These are phyloP conservation scores for Anthoceros angustus DNA, from an alignment of 225 moss, liverwort and hornwort genomes.

Conservation along the genomic window DNA sequence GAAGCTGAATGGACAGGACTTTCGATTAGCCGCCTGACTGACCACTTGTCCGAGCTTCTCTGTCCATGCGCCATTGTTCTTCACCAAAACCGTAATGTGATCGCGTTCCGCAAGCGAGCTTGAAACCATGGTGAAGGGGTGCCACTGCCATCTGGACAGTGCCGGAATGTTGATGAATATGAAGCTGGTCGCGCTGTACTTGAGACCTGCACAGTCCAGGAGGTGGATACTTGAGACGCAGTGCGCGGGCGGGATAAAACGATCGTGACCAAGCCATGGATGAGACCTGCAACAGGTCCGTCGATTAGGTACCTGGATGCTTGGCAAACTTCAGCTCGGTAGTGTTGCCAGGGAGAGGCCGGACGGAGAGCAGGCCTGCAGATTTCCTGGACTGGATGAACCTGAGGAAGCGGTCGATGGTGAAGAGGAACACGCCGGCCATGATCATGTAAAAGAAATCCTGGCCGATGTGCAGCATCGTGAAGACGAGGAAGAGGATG, in stretches of 20 bases:
- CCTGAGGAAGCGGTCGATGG: constrained; percentile 40
- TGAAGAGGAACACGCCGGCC: constrained; percentile 34
- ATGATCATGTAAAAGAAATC: constrained; percentile 33
- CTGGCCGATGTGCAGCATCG: constrained; percentile 39
- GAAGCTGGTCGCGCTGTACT: background rate
- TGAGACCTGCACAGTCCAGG: background rate
- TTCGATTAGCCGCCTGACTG: background rate
- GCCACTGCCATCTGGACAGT: background rate
- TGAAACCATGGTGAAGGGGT: background rate
- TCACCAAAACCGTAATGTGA: background rate
- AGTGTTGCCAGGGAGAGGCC: constrained; percentile 26
- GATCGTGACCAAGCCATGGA: too few species aligned
- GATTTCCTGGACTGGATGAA: constrained; percentile 30
- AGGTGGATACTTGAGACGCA: too few species aligned
- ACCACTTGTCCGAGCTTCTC: background rate
- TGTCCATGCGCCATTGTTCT: background rate
- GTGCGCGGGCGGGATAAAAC: too few species aligned
- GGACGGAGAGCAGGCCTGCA: constrained; percentile 26
- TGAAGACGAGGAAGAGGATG: constrained; percentile 38
- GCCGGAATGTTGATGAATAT: background rate
- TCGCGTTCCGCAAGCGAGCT: background rate
- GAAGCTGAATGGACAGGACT: background rate
- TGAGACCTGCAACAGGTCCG: too few species aligned
- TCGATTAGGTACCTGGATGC: constrained; percentile 12
- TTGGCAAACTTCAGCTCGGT: constrained; percentile 46